A percentile compares a stretch with the other conserved stretches of the same genome.
These are phyloP conservation scores for Fusarium equiseti DNA, from an alignment of 2,329 filamentous ascomycete genomes.

Conservation along the genomic window DNA sequence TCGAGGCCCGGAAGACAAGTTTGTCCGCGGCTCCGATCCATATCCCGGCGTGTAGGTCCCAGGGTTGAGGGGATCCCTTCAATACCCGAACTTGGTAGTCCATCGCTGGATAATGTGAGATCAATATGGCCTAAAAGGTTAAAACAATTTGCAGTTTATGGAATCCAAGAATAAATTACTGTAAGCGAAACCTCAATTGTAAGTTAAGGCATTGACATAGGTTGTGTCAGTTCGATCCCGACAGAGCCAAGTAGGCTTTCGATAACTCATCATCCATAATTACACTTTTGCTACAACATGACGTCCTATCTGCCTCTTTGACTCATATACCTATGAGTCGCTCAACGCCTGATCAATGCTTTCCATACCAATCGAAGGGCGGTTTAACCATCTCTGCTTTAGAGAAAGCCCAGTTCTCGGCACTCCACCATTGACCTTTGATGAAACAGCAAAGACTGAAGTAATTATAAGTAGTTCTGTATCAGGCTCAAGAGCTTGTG, in stretches of 20 bases:
- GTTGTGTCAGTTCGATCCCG: background rate
- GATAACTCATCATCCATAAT: background rate
- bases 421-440: background rate
- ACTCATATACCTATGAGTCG: background rate
- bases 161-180: background rate
- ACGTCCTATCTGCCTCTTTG: background rate
- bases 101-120: background rate
- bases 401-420: background rate
- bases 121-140: background rate
- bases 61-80: background rate
- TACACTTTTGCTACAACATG: background rate
- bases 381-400: slow-evolving; percentile 16
- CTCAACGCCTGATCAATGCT: background rate
- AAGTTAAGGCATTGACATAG: background rate
- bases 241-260: background rate
- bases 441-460: slow-evolving; percentile 26
- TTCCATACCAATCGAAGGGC: background rate
- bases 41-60: background rate
- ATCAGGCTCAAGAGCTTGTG: background rate
- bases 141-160: background rate
- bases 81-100: background rate
- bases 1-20: slow-evolving; percentile 3
- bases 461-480: slow-evolving; percentile 15
- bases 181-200: background rate
- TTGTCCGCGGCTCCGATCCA: background rate